Percentiles rank a stretch among this genome's conserved stretches.
Evolutionary conservation across 2,329 filamentous ascomycete species (phyloP).

Genomic region (Periconia sp.): DNA sequence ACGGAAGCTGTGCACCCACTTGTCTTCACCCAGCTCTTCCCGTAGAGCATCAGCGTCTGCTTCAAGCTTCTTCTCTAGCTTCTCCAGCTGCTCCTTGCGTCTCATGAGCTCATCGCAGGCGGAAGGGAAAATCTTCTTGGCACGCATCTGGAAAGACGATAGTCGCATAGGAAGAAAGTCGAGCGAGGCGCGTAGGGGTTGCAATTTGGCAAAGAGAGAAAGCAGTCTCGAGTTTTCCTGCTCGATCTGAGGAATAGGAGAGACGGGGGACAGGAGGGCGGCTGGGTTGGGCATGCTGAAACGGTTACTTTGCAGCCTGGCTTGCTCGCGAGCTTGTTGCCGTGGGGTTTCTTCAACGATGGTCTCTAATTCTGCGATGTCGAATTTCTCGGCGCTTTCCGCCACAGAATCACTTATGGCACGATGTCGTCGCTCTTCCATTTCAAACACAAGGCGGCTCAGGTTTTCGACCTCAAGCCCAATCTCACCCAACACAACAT

Average conservation of each 20-base stretch:
- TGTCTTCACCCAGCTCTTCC: slow-evolving; percentile 89
- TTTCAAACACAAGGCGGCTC: slow-evolving; percentile 84
- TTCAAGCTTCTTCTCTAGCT: slow-evolving; percentile 84
- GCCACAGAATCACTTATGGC: slow-evolving; percentile 61
- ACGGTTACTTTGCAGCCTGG: slow-evolving; percentile 60
- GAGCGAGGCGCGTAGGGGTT: slow-evolving; percentile 85
- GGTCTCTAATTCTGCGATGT: slow-evolving; percentile 87
- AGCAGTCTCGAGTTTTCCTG: slow-evolving; percentile 88
- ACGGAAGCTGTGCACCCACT: slow-evolving; percentile 94
- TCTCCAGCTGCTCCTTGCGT: slow-evolving; percentile 72
- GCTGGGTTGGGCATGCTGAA: slow-evolving; percentile 67
- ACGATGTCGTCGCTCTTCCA: slow-evolving; percentile 93
- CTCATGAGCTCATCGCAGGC: slow-evolving; percentile 87
- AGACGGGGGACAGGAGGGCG: slow-evolving; percentile 61
- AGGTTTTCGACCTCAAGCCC: slow-evolving; percentile 83
- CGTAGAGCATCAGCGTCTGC: slow-evolving; percentile 86
- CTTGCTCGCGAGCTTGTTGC: slow-evolving; percentile 57
- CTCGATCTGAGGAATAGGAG: slow-evolving; percentile 55
- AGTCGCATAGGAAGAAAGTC: slow-evolving; percentile 96
- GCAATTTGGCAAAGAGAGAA: slow-evolving; percentile 91
- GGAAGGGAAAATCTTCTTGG: slow-evolving; percentile 78
- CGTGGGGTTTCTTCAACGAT: slow-evolving; percentile 86
- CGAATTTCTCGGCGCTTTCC: slow-evolving; percentile 65
- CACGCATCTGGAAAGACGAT: slow-evolving; percentile 80
- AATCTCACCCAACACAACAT: slow-evolving; percentile 88